Evolutionary conservation across 2,329 filamentous ascomycete species (phyloP), one percentile per base, ranked within the genome.

Genomic region (Penicillium sp.): DNA sequence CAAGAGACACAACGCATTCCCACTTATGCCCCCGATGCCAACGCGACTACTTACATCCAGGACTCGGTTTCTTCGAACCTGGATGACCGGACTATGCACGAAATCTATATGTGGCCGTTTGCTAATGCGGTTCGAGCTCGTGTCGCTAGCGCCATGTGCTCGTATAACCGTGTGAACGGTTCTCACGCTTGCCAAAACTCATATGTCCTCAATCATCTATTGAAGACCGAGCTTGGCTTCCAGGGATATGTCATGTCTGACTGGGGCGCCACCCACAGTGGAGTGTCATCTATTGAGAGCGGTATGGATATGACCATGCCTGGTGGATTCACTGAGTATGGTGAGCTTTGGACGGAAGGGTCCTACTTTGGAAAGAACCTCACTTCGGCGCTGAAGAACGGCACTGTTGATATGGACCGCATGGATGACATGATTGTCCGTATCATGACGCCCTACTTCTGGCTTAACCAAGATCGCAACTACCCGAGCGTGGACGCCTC

Each of bases 301-400:
- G 91, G 90, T 39, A 79, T 95, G 24, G 91, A 96, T 72, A 92
- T 95, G 90, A 83, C 83, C n/a, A 95, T 95, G 91, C 90, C 90
- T 1, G 90, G 91, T 37, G 71, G 70, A 1, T 60, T 59, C 22
- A 60, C 62, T 46, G 62, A 57, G 52, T 69, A 67, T 66, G 71
- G 68, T 2, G 26, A 63, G 9, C 56, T 52, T 10, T 59, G 57
- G 57, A 57, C 49, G 16, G 39, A 59, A 3, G 57, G 57, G 3
- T 55, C 55, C 9, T 60, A 44, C 29, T 52, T 55, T 3, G 58
- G 58, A 19, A 50, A 55, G 49, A 60, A 76, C 42, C 79, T 90
- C 0, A 76, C 79, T 1, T 71, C 79, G 4, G 83, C 87, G 0
- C 82, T 90, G 14, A 76, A 77, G 11, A 87, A 89, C 60, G 86